Evolutionary conservation across 1,284 basidiomycete species (phyloP).

Genomic region (Sphagnurus paluster): DNA sequence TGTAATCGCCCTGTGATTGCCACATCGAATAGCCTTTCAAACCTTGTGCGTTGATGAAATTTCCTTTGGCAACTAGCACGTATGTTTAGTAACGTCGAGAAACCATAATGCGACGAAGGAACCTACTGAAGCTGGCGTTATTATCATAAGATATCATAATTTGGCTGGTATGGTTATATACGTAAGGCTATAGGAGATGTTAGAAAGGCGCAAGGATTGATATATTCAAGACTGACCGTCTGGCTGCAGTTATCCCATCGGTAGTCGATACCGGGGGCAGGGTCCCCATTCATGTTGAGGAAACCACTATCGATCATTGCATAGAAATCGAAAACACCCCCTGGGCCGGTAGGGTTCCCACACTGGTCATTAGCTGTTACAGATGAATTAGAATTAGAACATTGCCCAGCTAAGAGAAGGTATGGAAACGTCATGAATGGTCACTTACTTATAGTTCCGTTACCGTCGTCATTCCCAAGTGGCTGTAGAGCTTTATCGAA

Average conservation of each 20-base stretch:
- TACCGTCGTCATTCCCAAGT: conserved; percentile 55
- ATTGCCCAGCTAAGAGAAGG: no score
- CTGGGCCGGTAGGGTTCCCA: conserved; percentile 34
- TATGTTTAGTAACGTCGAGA: conserved; percentile 2
- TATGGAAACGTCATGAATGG: not conserved
- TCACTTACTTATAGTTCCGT: conserved; percentile 25
- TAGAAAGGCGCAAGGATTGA: conserved; percentile 2
- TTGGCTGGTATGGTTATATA: conserved; percentile 54
- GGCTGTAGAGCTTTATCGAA: conserved; percentile 51
- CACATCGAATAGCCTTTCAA: conserved; percentile 57
- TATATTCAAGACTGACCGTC: conserved; percentile 46
- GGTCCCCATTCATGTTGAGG: conserved; percentile 48
- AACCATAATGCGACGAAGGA: not conserved
- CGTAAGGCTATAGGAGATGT: conserved; percentile 49
- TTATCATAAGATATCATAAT: conserved; percentile 67
- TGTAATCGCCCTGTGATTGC: conserved; percentile 51
- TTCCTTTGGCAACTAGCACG: conserved; percentile 38
- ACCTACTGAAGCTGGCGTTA: conserved; percentile 34
- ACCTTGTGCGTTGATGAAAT: conserved; percentile 38
- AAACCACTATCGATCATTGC: conserved; percentile 53
- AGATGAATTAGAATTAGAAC: no score
- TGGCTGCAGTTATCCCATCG: conserved; percentile 63
- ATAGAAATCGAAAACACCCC: conserved; percentile 59
- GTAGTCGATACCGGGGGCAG: conserved; percentile 49
- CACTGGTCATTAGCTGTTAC: conserved; percentile 39